Base-by-base conservation (phyloP, 306 rosid genomes). In the Gastrolobium bilobum region DNA sequence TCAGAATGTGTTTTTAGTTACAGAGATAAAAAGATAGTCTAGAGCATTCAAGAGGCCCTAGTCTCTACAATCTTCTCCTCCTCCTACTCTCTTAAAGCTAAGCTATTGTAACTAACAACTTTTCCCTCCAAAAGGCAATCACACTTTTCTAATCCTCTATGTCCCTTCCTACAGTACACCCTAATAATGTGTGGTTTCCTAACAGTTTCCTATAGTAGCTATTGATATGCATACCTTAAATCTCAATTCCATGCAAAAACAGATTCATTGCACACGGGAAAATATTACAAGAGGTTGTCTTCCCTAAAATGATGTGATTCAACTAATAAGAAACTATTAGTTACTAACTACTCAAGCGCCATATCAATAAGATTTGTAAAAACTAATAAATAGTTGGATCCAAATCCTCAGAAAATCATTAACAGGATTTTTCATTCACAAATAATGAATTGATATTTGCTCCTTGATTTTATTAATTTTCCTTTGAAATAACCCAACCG, bases 141-240 rank as follows among this genome's bases (percentile, higher is more conserved):
- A 20, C 26, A 20, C 26, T 20, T 20, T 20, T 20, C 26, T 20
- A 20, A 20, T 20, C 26, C 26, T 20, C 26, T 20, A 20, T 20
- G 26, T 20, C 26, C 26, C 26, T 20, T 20, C 26, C 26, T 20
- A 20, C 26, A 20, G 26, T 20, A 20, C 26, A 20, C 26, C 26
- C 26, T 20, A 20, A 20, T 20, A 20, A 20, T 20, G 26, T 20
- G 26, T 20, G 26, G 26, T 20, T 20, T 20, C 26, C 26, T 20
- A 20, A 20, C 26, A 20, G 26, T 83, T 81, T 83, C 67, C 58
- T 4, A 77, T 15, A 35, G 48, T 35, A 48, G 15, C 63, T 15
- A 59, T 75, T 29, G 33, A 58, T 81, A 38, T 26, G 29, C 14
- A 42, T 13, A 7, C 44, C 31, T 44, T 39, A 15, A 78, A 33